Percentiles rank a stretch among this genome's conserved stretches.
Conservation (phyloP, 192 early-diverging fungal genomes). For the Linnemannia exigua region DNA sequence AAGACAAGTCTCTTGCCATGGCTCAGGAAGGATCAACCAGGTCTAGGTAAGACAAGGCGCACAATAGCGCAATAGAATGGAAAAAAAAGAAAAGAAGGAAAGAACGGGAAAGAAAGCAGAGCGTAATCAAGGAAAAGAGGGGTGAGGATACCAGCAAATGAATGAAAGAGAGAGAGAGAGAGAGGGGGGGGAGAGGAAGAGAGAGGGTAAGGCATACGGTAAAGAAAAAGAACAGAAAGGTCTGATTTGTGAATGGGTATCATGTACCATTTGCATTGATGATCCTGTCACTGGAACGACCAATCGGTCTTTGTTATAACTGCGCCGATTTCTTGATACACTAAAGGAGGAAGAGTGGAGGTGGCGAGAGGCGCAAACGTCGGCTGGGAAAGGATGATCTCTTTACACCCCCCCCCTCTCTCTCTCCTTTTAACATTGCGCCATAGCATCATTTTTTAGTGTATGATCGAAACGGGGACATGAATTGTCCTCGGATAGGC, state of each 20-base stretch:
- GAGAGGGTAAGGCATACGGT: not conserved
- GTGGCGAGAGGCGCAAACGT: not conserved
- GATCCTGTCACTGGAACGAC: conserved; percentile 17
- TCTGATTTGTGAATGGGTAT: not conserved
- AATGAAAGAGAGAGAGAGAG: not conserved
- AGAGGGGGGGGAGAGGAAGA: not conserved
- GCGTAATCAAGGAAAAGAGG: conserved; percentile 2
- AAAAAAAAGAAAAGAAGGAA: not conserved
- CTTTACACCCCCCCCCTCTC: not conserved
- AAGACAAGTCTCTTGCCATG: conserved; percentile 54
- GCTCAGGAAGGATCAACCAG: conserved; percentile 51
- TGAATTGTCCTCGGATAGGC: not conserved
- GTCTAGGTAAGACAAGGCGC: conserved; percentile 24
- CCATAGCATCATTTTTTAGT: not conserved
- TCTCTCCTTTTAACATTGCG: not conserved
- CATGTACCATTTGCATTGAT: conserved; percentile 8
- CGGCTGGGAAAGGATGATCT: not conserved
- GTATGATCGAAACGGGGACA: not conserved
- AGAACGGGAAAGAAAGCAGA: not conserved
- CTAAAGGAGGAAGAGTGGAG: not conserved
- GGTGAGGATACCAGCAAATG: not conserved
- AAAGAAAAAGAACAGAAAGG: conserved; percentile 8
- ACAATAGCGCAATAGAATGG: not conserved
- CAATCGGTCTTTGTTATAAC: conserved; percentile 3
- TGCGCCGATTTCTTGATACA: not conserved